Percentiles rank a stretch among this genome's conserved stretches.
phyloP scores from a whole-genome alignment of 1,284 basidiomycete genomes.

The Tylopilus orsonianus region DNA sequence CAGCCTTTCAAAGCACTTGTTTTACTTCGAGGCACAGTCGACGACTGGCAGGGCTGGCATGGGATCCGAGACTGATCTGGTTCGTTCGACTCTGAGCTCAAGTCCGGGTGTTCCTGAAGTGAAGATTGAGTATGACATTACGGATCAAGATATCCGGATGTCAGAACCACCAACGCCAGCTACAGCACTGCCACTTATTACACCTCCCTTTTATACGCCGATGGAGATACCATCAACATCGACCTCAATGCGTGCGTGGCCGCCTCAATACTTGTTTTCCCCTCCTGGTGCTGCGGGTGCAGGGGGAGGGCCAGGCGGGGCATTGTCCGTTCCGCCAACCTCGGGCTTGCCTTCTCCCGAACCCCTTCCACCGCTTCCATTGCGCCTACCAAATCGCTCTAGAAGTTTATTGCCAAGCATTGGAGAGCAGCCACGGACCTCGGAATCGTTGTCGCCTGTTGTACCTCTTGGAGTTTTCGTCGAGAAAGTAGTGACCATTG shows the following conservation, averaged over 20 bases:
- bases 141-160: slow-evolving; percentile 24
- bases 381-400: slow-evolving; percentile 24
- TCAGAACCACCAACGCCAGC: slow-evolving; percentile 25
- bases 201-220: slow-evolving; percentile 32
- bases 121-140: slow-evolving; percentile 27
- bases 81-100: neutral
- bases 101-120: slow-evolving; percentile 19
- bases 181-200: slow-evolving; percentile 25
- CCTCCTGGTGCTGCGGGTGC: slow-evolving; percentile 8
- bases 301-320: slow-evolving; percentile 8
- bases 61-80: neutral
- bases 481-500: neutral
- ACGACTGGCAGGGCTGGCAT: neutral
- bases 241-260: slow-evolving; percentile 16
- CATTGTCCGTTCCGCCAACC: slow-evolving; percentile 3
- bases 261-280: slow-evolving; percentile 5
- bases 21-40: slow-evolving; percentile 10
- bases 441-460: slow-evolving; percentile 3
- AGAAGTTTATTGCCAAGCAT: slow-evolving; percentile 19
- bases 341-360: slow-evolving; percentile 7
- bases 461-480: neutral
- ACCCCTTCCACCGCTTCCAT: slow-evolving; percentile 16
- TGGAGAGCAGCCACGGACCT: slow-evolving; percentile 14
- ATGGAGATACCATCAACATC: slow-evolving; percentile 26
- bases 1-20: slow-evolving; percentile 4